Evolutionary conservation across 106 monocot genomes (phyloP), one percentile per base, ranked within the genome.

Genomic region (Allium sativum): DNA sequence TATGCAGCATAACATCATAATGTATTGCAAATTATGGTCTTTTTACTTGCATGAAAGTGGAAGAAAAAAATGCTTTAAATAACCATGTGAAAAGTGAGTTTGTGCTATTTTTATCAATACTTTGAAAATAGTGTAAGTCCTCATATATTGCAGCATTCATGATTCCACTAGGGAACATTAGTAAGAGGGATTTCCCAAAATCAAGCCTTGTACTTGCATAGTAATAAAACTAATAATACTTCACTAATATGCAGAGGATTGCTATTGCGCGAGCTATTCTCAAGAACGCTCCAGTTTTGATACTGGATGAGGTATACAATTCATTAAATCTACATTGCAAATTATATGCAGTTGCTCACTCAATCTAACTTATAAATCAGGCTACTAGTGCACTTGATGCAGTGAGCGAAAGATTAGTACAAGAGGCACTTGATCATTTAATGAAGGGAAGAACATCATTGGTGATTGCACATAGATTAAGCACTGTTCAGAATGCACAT

Each of bases 321-420:
- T 11, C 42, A 21, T 22, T 7, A 19, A 17, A 15, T 18, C 8
- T 50, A 50, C 11, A 15, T 3, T 50, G 48, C 15, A 50, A 50
- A 12, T 3, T 50, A 50, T 11, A 40, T 19, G 17, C 48, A 50
- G 48, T 14, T 46, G 7, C 18, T 7, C 13, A 62, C 62, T 41
- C 41, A 16, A 10, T 45, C 40, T 63, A n/a, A 18, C 41, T n/a
- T 67, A 10, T 73, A 71, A 31, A 31, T 31, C 79, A 98, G 96
- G 96, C 96, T 8, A 98, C 96, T 21, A 98, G 96, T 74, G 91
- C 96, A 47, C 78, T 98, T 19, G 96, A 98, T 82, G 80, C 91
- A 14, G 80, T 80, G 1, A 98, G 96, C 14, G 96, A 91, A 70
- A 81, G 82, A n/a, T 66, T 98, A 21, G 96, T 98, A 47, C 96